Percentiles rank a stretch among this genome's conserved stretches.
phyloP scores from a whole-genome alignment of 495 filamentous ascomycete species.

The Apodospora peruviana region DNA sequence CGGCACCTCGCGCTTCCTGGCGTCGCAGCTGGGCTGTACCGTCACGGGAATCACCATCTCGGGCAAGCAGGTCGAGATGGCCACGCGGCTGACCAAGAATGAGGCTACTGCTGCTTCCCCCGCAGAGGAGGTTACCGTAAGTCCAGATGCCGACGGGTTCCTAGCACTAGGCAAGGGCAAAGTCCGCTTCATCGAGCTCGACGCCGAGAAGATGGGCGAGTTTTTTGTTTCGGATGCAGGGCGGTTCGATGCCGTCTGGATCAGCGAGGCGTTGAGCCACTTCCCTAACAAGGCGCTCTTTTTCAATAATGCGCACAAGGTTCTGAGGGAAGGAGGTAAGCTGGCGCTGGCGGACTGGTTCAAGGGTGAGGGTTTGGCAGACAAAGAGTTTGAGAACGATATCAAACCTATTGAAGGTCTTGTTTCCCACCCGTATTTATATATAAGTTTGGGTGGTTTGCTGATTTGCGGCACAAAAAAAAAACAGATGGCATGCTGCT shows the following conservation, averaged over 20 bases:
- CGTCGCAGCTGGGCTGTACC: slow-evolving; percentile 34
- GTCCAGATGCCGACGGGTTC: slow-evolving; percentile 14
- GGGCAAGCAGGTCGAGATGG: slow-evolving; percentile 48
- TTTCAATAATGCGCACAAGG: slow-evolving; percentile 39
- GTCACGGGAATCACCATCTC: slow-evolving; percentile 56
- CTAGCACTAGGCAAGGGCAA: slow-evolving; percentile 34
- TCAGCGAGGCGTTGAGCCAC: slow-evolving; percentile 54
- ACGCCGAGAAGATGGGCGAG: slow-evolving; percentile 54
- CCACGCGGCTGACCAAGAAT: slow-evolving; percentile 34
- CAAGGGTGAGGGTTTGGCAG: slow-evolving; percentile 38
- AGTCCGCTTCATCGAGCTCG: slow-evolving; percentile 49
- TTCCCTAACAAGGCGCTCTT: slow-evolving; percentile 52
- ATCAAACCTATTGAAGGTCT: slow-evolving; percentile 51
- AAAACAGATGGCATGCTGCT: slow-evolving; percentile 54
- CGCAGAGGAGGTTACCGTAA: not conserved
- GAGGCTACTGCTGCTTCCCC: slow-evolving; percentile 13
- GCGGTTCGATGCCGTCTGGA: slow-evolving; percentile 52
- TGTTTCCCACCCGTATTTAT: not conserved
- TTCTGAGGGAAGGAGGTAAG: slow-evolving; percentile 40
- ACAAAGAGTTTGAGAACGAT: slow-evolving; percentile 40
- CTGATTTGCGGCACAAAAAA: not conserved
- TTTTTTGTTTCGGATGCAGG: slow-evolving; percentile 29
- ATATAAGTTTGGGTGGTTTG: not conserved
- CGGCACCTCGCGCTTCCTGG: slow-evolving; percentile 49
- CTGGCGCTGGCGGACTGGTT: slow-evolving; percentile 55